Conservation (phyloP, 75 land plant species). For the Chamaecyparis obtusa region DNA sequence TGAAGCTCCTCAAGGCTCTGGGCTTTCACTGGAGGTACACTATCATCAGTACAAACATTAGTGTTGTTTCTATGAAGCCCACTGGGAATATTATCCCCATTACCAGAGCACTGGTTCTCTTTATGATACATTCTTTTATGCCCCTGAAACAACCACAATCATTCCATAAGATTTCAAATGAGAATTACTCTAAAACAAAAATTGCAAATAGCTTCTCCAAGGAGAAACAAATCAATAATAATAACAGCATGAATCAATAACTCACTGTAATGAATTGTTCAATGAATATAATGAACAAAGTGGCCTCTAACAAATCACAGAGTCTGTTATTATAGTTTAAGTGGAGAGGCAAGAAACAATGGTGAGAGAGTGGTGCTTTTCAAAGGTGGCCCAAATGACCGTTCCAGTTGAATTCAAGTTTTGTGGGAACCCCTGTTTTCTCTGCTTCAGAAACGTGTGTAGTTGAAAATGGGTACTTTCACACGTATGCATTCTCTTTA, state of each 20-base stretch:
- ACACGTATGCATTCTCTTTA: neutral
- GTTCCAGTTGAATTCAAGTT: neutral
- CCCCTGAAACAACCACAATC: neutral
- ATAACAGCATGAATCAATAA: neutral
- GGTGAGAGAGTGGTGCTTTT: neutral
- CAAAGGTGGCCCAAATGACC: neutral
- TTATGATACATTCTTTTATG: neutral
- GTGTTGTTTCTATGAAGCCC: neutral
- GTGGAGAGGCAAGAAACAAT: neutral
- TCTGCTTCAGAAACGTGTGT: neutral
- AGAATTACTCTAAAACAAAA: neutral
- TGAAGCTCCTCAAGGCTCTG: constrained; percentile 40
- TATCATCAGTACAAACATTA: constrained; percentile 37
- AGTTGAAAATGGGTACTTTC: neutral
- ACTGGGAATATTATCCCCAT: neutral
- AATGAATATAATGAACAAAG: neutral
- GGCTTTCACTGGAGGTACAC: constrained; percentile 28
- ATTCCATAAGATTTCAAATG: neutral
- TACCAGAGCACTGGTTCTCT: neutral
- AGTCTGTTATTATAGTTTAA: neutral
- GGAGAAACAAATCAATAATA: neutral
- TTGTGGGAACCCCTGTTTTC: neutral
- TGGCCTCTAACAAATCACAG: neutral
- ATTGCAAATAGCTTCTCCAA: neutral
- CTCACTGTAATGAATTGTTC: neutral